Conservation (phyloP, 768 basidiomycete species). For the Mycena rosella region DNA sequence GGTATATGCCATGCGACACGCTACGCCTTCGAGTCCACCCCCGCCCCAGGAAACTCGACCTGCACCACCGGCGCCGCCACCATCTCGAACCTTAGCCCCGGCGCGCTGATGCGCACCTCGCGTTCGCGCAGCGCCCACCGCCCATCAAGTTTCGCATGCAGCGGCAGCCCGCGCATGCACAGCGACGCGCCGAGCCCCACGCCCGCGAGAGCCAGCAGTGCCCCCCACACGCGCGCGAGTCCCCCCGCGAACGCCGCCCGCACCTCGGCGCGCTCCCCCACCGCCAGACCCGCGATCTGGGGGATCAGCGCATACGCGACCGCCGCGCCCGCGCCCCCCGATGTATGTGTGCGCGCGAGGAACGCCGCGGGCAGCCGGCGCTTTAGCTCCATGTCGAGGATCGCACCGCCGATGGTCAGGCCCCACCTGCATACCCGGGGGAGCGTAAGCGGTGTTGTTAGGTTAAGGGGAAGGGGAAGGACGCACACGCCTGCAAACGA, state of each 20-base stretch:
- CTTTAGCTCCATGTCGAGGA: conserved; percentile 50
- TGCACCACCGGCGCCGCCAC: conserved; percentile 8
- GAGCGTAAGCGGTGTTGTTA: too few relatives aligned
- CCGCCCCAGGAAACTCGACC: conserved; percentile 17
- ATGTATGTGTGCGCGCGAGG: conserved; percentile 15
- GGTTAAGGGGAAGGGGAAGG: not conserved
- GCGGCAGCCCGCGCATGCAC: conserved; percentile 42
- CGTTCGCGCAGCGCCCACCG: conserved; percentile 43
- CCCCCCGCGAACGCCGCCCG: conserved; percentile 43
- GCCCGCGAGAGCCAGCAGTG: conserved; percentile 42
- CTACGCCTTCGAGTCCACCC: conserved; percentile 8
- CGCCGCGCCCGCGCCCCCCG: conserved; percentile 17
- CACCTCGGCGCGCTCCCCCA: conserved; percentile 33
- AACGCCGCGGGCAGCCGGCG: conserved; percentile 40
- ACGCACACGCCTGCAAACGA: conserved; percentile 32
- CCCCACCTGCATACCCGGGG: conserved; percentile 44
- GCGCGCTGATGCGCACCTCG: not conserved
- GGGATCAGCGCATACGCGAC: conserved; percentile 48
- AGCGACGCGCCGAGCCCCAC: conserved; percentile 44
- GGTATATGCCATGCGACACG: too few relatives aligned
- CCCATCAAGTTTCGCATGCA: conserved; percentile 46
- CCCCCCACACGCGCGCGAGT: conserved; percentile 47
- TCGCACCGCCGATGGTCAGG: conserved; percentile 47
- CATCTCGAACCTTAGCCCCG: conserved; percentile 12
- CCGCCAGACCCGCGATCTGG: conserved; percentile 37